Conservation (phyloP, 1,139 yeast genomes). For the Geotrichum europaeum region DNA sequence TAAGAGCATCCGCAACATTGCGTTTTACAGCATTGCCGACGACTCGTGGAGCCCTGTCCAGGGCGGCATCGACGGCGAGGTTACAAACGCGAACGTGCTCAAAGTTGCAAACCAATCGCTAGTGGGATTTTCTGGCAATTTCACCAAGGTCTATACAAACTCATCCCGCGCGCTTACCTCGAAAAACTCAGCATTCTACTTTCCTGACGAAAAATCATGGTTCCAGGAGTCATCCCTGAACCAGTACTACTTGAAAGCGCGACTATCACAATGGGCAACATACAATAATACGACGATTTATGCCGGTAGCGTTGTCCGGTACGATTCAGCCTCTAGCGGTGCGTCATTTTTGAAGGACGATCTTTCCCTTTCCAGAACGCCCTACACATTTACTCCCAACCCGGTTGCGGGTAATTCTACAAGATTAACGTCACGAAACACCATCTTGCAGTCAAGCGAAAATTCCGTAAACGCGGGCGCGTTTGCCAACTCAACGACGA, state of each 20-base stretch:
- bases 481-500: slow-evolving; percentile 44
- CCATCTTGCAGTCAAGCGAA: slow-evolving; percentile 18
- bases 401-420: slow-evolving; percentile 6
- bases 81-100: slow-evolving; percentile 26
- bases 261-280: slow-evolving; percentile 19
- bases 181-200: slow-evolving; percentile 27
- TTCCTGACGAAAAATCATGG: slow-evolving; percentile 27
- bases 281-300: slow-evolving; percentile 18
- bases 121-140: slow-evolving; percentile 35
- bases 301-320: slow-evolving; percentile 25
- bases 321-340: slow-evolving; percentile 25
- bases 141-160: slow-evolving; percentile 14
- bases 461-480: slow-evolving; percentile 32
- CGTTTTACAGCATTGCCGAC: slow-evolving; percentile 27
- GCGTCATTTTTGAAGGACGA: slow-evolving; percentile 25
- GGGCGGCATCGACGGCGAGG: slow-evolving; percentile 28
- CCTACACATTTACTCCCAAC: slow-evolving; percentile 35
- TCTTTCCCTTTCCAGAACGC: slow-evolving; percentile 25
- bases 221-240: slow-evolving; percentile 22
- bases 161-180: slow-evolving; percentile 19
- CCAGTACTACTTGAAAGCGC: slow-evolving; percentile 21
- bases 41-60: slow-evolving; percentile 26
- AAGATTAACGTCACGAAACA: background rate
- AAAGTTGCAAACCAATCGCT: slow-evolving; percentile 33
- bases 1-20: slow-evolving; percentile 16